These are phyloP conservation scores for Rickenella mellea DNA, from an alignment of 768 basidiomycete genomes.

Conservation along the genomic window DNA sequence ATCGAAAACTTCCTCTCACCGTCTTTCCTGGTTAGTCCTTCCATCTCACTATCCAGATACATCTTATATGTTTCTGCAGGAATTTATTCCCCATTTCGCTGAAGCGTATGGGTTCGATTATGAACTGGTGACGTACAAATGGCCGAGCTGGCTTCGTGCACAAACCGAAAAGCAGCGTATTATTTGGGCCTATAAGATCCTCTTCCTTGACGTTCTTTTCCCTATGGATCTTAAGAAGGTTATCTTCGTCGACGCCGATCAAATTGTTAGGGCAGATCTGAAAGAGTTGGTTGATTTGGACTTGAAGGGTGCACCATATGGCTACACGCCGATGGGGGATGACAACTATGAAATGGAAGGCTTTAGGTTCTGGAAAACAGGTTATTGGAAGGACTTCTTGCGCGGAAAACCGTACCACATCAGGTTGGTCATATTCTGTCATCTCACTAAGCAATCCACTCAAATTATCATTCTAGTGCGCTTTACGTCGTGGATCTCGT, in stretches of 20 bases:
- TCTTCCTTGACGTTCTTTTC: constrained; percentile 97
- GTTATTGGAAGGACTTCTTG: constrained; percentile 88
- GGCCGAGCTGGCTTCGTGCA: constrained; percentile 95
- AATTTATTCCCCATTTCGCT: constrained; percentile 91
- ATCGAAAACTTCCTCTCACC: constrained; percentile 99
- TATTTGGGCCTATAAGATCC: constrained; percentile 99
- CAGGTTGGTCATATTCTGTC: constrained; percentile 42
- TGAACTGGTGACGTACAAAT: constrained; percentile 97
- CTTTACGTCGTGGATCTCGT: constrained; percentile 94
- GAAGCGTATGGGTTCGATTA: constrained; percentile 90
- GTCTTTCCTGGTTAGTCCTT: constrained; percentile 70
- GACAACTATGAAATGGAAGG: constrained; percentile 94
- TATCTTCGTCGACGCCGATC: constrained; percentile 97
- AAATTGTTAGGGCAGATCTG: constrained; percentile 94
- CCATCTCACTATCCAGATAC: background rate
- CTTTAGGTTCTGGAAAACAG: constrained; percentile 97
- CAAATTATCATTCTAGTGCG: constrained; percentile 43
- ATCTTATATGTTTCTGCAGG: constrained; percentile 32
- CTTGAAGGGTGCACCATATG: constrained; percentile 88
- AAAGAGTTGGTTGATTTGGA: constrained; percentile 92
- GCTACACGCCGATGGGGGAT: constrained; percentile 96
- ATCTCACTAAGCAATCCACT: background rate
- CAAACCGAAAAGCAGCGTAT: constrained; percentile 97
- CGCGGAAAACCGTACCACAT: constrained; percentile 88
- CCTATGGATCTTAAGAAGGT: constrained; percentile 99